A percentile compares a stretch with the other conserved stretches of the same genome.
phyloP scores from a whole-genome alignment of 106 monocot species.

The Dendrobium chrysotoxum region DNA sequence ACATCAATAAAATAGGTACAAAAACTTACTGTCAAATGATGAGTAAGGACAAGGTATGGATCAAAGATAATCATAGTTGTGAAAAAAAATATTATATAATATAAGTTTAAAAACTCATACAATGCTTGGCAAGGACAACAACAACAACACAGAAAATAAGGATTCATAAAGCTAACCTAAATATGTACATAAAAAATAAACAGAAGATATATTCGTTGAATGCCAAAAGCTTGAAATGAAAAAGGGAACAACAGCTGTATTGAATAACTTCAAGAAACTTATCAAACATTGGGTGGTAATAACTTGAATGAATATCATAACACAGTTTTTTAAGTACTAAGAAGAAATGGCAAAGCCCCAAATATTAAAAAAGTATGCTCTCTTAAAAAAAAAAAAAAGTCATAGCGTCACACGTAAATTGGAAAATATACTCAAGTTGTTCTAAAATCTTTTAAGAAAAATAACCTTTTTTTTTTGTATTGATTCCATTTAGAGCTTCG shows the following conservation, averaged over 20 bases:
- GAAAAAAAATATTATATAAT: no score
- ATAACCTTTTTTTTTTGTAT: neutral
- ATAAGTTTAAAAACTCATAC: no score
- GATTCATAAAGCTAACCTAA: no score
- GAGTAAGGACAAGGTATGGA: no score
- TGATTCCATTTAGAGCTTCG: neutral
- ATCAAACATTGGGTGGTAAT: neutral
- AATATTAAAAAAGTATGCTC: neutral
- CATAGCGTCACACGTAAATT: neutral
- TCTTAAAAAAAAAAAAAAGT: neutral
- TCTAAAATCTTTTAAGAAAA: neutral
- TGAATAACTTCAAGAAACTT: neutral
- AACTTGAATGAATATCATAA: neutral
- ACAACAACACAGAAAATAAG: no score
- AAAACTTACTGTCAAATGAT: no score
- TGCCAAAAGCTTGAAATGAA: neutral
- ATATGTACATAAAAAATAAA: neutral
- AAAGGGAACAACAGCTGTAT: neutral
- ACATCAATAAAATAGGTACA: no score
- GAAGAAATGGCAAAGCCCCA: neutral
- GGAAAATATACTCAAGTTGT: neutral
- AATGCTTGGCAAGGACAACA: no score
- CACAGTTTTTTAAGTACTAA: neutral
- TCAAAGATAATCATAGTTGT: no score
- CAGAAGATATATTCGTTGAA: neutral